Percentiles rank a stretch among this genome's conserved stretches.
Evolutionary conservation across 352 stramenopile species (phyloP).

Genomic region (Nothophytophthora sp.): DNA sequence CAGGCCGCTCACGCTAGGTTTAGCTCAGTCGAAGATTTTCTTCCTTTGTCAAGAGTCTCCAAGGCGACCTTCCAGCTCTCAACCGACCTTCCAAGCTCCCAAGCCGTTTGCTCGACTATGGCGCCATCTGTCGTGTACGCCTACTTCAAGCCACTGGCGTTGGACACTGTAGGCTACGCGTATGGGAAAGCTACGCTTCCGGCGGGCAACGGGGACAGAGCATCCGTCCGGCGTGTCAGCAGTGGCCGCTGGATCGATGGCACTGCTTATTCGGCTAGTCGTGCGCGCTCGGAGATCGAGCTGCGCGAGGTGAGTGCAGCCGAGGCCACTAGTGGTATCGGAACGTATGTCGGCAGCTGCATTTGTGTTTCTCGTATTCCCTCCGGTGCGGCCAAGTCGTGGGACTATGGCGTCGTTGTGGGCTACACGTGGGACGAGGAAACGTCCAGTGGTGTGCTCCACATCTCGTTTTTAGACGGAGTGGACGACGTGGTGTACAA

Average conservation of each 20-base stretch:
- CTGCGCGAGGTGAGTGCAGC: neutral
- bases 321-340: neutral
- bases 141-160: neutral
- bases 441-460: neutral
- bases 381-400: neutral
- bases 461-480: neutral
- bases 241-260: neutral
- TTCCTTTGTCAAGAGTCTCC: too few relatives aligned
- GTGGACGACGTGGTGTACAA: neutral
- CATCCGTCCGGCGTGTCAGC: neutral
- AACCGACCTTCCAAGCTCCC: too few relatives aligned
- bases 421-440: neutral
- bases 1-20: too few relatives aligned
- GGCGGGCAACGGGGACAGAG: neutral
- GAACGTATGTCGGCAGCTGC: constrained; percentile 1
- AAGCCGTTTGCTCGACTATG: too few relatives aligned
- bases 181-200: neutral
- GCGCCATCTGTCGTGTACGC: neutral
- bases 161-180: neutral
- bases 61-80: too few relatives aligned
- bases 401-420: constrained; percentile 6
- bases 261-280: neutral
- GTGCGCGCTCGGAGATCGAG: too few relatives aligned
- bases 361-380: constrained; percentile 2
- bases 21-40: too few relatives aligned